These are phyloP conservation scores for Metschnikowia borealis DNA, from an alignment of 805 yeast species.

Conservation along the genomic window DNA sequence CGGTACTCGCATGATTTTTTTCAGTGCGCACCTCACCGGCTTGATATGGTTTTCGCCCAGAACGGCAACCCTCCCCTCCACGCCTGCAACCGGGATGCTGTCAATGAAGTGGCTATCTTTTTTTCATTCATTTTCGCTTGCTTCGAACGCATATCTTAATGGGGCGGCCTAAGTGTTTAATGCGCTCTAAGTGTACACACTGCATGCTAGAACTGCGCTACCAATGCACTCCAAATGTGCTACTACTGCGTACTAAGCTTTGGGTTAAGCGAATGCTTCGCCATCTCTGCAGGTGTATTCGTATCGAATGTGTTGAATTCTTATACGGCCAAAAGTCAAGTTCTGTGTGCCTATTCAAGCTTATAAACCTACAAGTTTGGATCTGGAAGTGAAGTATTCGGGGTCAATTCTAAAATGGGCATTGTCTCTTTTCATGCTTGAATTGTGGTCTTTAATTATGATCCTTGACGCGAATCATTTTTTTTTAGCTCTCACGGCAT, in stretches of 20 bases:
- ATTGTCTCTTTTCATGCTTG: no score
- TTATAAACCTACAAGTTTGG: no score
- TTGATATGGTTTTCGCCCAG: constrained; percentile 3
- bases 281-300: neutral
- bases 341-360: no score
- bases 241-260: neutral
- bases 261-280: neutral
- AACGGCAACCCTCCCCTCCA: neutral
- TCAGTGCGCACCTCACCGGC: neutral
- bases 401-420: no score
- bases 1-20: neutral
- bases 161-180: neutral
- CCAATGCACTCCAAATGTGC: no score
- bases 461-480: no score
- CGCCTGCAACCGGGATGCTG: neutral
- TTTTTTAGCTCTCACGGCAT: no score
- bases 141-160: neutral
- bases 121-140: neutral
- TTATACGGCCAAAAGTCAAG: neutral
- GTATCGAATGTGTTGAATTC: no score
- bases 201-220: no score
- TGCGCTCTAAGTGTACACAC: no score
- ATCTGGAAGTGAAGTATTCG: no score
- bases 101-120: neutral
- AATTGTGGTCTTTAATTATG: no score